phyloP scores from a whole-genome alignment of 805 yeast genomes.

The Metschnikowia shivogae region DNA sequence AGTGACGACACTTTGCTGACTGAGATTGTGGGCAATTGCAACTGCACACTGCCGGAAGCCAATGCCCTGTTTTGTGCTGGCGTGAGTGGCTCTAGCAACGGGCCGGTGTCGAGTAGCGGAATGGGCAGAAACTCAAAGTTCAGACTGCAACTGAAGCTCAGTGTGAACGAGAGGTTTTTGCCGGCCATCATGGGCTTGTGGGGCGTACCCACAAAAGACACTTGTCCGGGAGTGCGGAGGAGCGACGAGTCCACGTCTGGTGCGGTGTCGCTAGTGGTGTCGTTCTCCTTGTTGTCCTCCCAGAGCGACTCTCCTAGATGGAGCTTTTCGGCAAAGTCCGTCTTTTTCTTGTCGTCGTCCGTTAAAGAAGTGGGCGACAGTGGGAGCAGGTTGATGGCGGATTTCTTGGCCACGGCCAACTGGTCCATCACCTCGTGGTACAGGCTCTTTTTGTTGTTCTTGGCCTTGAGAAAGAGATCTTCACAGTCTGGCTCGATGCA shows the following conservation, averaged over 20 bases:
- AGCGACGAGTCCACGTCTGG: conserved; percentile 8
- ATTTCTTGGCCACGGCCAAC: conserved; percentile 17
- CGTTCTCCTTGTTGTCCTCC: conserved; percentile 6
- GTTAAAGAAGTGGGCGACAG: conserved; percentile 15
- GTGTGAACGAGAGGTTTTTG: conserved; percentile 49
- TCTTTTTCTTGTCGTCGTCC: conserved; percentile 9
- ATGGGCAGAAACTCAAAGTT: conserved; percentile 62
- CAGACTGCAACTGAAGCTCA: conserved; percentile 63
- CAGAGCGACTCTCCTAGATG: conserved; percentile 1
- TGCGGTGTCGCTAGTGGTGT: conserved; percentile 6
- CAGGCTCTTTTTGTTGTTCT: conserved; percentile 44
- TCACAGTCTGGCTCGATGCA: conserved; percentile 80
- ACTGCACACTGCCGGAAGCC: conserved; percentile 9
- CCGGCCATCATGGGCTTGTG: conserved; percentile 38
- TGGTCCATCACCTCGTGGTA: conserved; percentile 44
- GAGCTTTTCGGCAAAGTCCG: neutral
- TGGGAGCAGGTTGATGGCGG: conserved; percentile 9
- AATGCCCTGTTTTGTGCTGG: conserved; percentile 36
- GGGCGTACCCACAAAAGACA: conserved; percentile 29
- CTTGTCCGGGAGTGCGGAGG: conserved; percentile 13
- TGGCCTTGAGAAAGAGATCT: conserved; percentile 67
- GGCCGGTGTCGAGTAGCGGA: conserved; percentile 57
- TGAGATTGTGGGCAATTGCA: conserved; percentile 11
- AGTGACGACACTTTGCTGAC: conserved; percentile 7
- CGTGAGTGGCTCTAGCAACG: conserved; percentile 60